Percentiles rank a stretch among this genome's conserved stretches.
Evolutionary conservation across 805 yeast genomes (phyloP).

Genomic region (Starmerella stigmatis): DNA sequence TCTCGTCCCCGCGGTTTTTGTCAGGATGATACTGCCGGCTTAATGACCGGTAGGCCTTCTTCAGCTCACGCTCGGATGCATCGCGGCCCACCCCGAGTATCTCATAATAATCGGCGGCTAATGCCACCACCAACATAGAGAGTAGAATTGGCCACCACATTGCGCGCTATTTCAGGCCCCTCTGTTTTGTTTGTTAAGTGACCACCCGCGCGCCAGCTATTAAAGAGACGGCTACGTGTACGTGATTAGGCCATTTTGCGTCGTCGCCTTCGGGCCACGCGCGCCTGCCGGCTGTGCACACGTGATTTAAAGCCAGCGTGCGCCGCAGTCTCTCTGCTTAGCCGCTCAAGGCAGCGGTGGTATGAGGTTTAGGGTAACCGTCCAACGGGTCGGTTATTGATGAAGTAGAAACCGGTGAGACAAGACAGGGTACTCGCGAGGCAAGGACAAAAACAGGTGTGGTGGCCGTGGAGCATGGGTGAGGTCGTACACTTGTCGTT

Average conservation of each 20-base stretch:
- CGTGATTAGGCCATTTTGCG: too few relatives aligned
- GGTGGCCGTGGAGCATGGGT: constrained; percentile 38
- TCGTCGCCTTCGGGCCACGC: too few relatives aligned
- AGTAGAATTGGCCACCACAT: constrained; percentile 11
- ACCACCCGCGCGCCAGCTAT: not conserved
- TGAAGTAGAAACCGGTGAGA: too few relatives aligned
- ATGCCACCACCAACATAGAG: constrained; percentile 18
- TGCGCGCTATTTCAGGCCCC: not conserved
- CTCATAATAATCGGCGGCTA: constrained; percentile 38
- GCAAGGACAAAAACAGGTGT: not conserved
- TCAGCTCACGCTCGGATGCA: constrained; percentile 73
- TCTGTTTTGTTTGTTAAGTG: not conserved
- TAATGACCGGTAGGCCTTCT: constrained; percentile 69
- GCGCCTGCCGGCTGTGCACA: too few relatives aligned
- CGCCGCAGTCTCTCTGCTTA: too few relatives aligned
- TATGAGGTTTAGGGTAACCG: too few relatives aligned
- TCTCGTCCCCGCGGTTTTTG: constrained; percentile 59
- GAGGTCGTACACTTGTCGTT: constrained; percentile 65
- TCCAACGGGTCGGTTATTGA: too few relatives aligned
- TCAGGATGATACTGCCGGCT: constrained; percentile 90
- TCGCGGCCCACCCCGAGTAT: constrained; percentile 58
- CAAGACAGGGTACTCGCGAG: not conserved
- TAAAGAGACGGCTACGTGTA: too few relatives aligned
- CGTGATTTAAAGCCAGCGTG: too few relatives aligned
- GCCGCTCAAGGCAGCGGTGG: too few relatives aligned